Percentiles rank a stretch among this genome's conserved stretches.
Conservation (phyloP, 1,284 basidiomycete species). For the Ceratobasidium sp. region DNA sequence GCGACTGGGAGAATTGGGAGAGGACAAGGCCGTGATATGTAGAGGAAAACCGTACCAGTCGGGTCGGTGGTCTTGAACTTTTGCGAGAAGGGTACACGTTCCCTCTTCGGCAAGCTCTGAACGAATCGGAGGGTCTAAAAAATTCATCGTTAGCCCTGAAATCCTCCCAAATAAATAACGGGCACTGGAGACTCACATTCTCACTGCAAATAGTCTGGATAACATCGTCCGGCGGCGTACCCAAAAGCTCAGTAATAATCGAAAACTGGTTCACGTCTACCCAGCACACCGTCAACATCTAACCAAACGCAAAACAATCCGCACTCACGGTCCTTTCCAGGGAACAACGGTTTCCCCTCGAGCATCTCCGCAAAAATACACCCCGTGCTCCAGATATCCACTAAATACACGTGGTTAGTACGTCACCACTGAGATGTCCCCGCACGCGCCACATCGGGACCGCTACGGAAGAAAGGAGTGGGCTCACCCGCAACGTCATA, state of each 20-base stretch:
- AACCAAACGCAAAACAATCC: background rate
- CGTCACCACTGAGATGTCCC: too few relatives aligned
- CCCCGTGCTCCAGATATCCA: constrained; percentile 99
- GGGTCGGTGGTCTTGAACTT: constrained; percentile 93
- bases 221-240: constrained; percentile 98
- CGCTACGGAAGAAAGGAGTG: background rate
- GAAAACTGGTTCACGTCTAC: constrained; percentile 99
- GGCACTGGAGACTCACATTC: constrained; percentile 72
- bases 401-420: constrained; percentile 55
- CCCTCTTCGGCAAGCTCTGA: constrained; percentile 94
- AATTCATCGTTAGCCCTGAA: constrained; percentile 11
- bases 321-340: constrained; percentile 94
- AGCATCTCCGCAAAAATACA: constrained; percentile 99
- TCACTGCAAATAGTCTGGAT: constrained; percentile 99
- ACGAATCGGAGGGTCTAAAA: constrained; percentile 98
- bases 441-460: background rate
- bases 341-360: constrained; percentile 98
- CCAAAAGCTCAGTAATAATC: constrained; percentile 98
- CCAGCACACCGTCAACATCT: background rate
- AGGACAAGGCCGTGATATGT: background rate
- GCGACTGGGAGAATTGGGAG: background rate
- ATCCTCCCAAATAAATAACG: too few relatives aligned
- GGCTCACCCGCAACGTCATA: constrained; percentile 89
- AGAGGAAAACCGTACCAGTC: constrained; percentile 66
- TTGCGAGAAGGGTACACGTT: constrained; percentile 93